A percentile compares a stretch with the other conserved stretches of the same genome.
Evolutionary conservation across 2,329 filamentous ascomycete genomes (phyloP).

Genomic region (Cladosporium sp.): DNA sequence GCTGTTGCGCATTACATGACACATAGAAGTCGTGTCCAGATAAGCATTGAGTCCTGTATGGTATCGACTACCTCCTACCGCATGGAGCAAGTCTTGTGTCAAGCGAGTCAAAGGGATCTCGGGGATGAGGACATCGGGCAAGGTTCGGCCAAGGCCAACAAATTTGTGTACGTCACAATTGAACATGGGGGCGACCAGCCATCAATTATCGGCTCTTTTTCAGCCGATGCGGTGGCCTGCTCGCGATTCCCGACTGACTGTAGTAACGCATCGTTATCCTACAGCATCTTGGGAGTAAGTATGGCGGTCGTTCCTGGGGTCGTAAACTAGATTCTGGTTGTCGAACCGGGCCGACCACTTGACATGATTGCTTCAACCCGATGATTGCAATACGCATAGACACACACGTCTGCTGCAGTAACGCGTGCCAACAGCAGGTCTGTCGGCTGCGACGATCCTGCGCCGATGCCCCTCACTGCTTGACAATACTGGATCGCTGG

Average conservation of each 20-base stretch:
- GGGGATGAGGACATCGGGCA: neutral
- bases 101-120: neutral
- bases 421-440: neutral
- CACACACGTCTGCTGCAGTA: neutral
- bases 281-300: no score
- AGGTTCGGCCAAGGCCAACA: neutral
- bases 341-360: neutral
- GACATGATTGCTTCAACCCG: neutral
- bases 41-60: neutral
- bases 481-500: neutral
- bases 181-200: constrained; percentile 2
- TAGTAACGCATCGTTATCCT: neutral
- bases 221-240: neutral
- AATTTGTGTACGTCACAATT: neutral
- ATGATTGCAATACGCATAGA: neutral
- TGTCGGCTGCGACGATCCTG: neutral
- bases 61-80: neutral
- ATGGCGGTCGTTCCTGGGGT: neutral
- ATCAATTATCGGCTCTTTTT: neutral
- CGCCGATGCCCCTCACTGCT: constrained; percentile 7
- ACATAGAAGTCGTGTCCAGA: neutral
- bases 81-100: neutral
- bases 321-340: neutral
- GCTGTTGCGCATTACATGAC: neutral
- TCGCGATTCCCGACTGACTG: neutral